phyloP scores from a whole-genome alignment of 495 filamentous ascomycete species.

The Penicillium soppii region DNA sequence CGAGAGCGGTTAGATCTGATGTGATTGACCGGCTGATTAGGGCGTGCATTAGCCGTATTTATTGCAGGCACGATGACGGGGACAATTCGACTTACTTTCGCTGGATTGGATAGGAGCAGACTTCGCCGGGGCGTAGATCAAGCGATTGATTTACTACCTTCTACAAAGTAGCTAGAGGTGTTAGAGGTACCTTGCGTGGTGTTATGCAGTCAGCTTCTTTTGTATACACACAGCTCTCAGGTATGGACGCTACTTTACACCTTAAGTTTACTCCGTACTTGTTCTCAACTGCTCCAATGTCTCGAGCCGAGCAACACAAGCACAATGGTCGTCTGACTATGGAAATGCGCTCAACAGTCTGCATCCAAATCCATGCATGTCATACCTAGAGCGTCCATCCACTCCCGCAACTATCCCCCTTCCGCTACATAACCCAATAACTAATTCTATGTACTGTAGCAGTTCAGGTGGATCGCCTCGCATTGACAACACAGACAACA shows the following conservation, averaged over 20 bases:
- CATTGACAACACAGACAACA: background rate
- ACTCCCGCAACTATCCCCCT: background rate
- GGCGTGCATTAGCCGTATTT: conserved; percentile 28
- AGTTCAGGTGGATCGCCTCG: background rate
- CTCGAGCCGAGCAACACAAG: conserved; percentile 8
- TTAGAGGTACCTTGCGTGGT: conserved; percentile 5
- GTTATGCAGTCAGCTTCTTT: background rate
- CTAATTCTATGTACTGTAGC: background rate
- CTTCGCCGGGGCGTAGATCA: conserved; percentile 6
- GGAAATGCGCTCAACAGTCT: conserved; percentile 6
- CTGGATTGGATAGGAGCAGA: conserved; percentile 11
- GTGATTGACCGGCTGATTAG: conserved; percentile 22
- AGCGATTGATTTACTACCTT: background rate
- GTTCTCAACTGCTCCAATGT: background rate
- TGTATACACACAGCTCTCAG: background rate
- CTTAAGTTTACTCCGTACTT: background rate
- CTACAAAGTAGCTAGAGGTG: no score
- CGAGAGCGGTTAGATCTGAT: conserved; percentile 24
- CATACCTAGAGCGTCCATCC: conserved; percentile 18
- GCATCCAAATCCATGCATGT: conserved; percentile 24
- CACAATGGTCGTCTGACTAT: conserved; percentile 6
- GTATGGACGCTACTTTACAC: background rate
- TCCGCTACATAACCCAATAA: background rate
- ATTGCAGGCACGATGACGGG: background rate
- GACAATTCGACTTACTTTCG: background rate